Evolutionary conservation across 129 eudicot species (phyloP), one percentile per base, ranked within the genome.

Genomic region (Flaveria robusta): DNA sequence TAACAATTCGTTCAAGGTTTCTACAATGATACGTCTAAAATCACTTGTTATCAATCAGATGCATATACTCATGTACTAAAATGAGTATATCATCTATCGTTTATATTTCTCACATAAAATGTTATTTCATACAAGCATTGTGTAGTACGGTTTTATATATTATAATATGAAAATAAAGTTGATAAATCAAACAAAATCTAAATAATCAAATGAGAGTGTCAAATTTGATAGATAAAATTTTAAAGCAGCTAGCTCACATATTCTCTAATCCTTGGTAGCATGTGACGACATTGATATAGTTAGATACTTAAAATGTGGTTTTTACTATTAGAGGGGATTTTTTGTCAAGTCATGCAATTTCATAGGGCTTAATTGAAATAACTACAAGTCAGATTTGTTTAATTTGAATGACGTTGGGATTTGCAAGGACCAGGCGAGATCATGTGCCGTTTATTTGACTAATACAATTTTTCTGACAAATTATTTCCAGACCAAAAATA

Each of bases 361-460:
- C 0, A 70, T n/a, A 46, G 77, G 66, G 66, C 20, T 52, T 66
- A 68, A 71, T 0, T 22, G 55, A 37, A 71, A 18, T 79, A 5
- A 50, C 22, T 72, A 22, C 16, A 41, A 71, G 37, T 47, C 78
- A 39, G 72, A 62, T 7, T 63, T 29, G 46, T 63, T 71, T 64
- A 79, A 72, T 20, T 45, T 64, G 14, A 79, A 79, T 59, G 63
- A 80, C 84, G 70, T 80, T 67, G 84, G 84, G 84, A 80, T 80
- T 80, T 74, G 84, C 65, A 80, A 74, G 15, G 54, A 73, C 75
- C 84, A 80, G 73, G 70, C 55, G 70, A 34, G 39, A 80, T 74
- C 83, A 80, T 74, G 84, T 80, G 84, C 75, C 63, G 65, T 74
- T 74, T 47, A 47, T 74, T 80, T 80, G 79, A 80, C 84, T 80